Conservation (phyloP, 192 early-diverging fungal species). For the Entomortierella parvispora region DNA sequence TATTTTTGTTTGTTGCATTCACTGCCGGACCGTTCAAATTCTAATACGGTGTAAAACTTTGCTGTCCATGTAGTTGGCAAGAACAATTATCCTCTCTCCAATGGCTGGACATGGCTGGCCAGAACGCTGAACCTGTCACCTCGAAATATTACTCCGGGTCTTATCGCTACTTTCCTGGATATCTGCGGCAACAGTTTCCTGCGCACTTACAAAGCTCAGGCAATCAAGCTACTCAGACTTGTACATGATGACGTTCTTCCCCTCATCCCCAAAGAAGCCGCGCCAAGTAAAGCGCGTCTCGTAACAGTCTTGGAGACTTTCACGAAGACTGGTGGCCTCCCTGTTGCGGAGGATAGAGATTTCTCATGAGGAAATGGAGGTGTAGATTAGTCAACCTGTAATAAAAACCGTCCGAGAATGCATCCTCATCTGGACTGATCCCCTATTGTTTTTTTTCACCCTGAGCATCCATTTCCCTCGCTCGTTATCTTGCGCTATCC, state of each 20-base stretch:
- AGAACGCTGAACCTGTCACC: constrained; percentile 74
- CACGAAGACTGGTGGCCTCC: constrained; percentile 20
- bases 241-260: constrained; percentile 22
- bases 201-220: constrained; percentile 24
- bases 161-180: constrained; percentile 73
- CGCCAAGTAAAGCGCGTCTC: constrained; percentile 26
- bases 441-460: no score
- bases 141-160: constrained; percentile 68
- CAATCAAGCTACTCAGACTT: constrained; percentile 23
- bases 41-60: not conserved
- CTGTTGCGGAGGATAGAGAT: constrained; percentile 21
- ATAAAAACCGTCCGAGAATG: no score
- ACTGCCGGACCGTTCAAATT: not conserved
- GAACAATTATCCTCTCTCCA: constrained; percentile 60
- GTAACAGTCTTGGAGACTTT: constrained; percentile 21
- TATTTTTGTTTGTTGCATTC: no score
- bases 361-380: no score
- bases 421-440: no score
- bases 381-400: no score
- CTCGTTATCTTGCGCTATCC: no score
- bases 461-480: no score
- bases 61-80: constrained; percentile 34
- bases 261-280: constrained; percentile 26
- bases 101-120: constrained; percentile 81
- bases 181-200: constrained; percentile 33